Base-by-base conservation (phyloP, 2,329 filamentous ascomycete species). In the Talaromyces sp. region DNA sequence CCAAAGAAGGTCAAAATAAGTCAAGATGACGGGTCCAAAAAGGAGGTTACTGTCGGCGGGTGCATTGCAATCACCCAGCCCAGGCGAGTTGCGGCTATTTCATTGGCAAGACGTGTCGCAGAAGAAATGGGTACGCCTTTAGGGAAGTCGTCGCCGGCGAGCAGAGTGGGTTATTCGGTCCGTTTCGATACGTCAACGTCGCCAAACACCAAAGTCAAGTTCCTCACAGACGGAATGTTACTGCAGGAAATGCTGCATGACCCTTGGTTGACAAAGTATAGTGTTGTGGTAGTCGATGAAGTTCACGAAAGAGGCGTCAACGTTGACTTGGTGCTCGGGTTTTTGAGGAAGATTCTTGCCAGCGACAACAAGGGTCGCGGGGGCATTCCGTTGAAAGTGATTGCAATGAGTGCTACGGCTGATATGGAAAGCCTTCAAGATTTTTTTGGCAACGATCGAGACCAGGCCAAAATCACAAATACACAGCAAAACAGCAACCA, bases 321-420 rank as follows among this genome's bases (percentile, higher is more conserved):
- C 72, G 93, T 97, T 8, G 95, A 99, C 77, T 78, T 99, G 28
- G 82, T 97, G 10, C 81, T 96, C 28, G 95, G 95, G 0, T 98
- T 99, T 66, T 73, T 99, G 64, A 91, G 91, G 71, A 88, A 90
- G 63, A 84, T 98, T 54, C 78, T 95, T 1, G 79, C 81, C 28
- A 77, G 76, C 4, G 73, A 74, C 36, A 83, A 85, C 42, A 80
- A 84, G 52, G 87, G 87, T 7, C 85, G 89, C 4, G 87, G 88
- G 8, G 90, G 89, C 5, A 79, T 89, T 32, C 88, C 90, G 1
- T 78, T 99, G 60, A 98, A 96, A 73, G 87, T 98, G 3, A 85
- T 96, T 36, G 85, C 98, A 71, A 99, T 99, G 95, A 97, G 93
- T 82, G 95, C 95, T 56, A 99, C 95, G 7, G 91, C 92, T 42